Conservation (phyloP, 306 rosid species). For the Rubus parviflorus region DNA sequence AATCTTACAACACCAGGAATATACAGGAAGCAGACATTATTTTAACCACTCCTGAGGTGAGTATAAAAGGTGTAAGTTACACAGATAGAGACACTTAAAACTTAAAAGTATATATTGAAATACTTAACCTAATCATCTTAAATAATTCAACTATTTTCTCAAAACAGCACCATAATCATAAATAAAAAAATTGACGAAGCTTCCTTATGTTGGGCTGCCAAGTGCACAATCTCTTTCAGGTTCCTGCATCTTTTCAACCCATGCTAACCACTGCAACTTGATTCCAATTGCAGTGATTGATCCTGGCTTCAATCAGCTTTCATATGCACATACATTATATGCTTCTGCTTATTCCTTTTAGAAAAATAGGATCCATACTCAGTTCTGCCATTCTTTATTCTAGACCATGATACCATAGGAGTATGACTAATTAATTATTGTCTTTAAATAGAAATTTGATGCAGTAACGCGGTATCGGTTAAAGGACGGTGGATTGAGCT, state of each 20-base stretch:
- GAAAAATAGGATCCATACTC: neutral
- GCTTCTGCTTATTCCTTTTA: neutral
- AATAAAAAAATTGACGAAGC: neutral
- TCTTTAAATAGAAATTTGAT: slow-evolving; percentile 73
- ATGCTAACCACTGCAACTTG: neutral
- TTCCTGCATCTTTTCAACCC: neutral
- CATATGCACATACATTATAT: neutral
- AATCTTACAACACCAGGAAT: slow-evolving; percentile 63
- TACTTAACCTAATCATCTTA: neutral
- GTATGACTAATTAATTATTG: slow-evolving; percentile 28
- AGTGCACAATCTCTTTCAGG: neutral
- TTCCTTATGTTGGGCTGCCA: neutral
- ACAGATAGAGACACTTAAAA: neutral
- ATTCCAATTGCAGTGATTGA: neutral
- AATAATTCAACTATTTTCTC: neutral
- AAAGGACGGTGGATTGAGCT: slow-evolving; percentile 83
- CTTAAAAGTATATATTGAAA: neutral
- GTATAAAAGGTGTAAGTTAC: slow-evolving; percentile 18
- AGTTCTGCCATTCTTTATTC: slow-evolving; percentile 17
- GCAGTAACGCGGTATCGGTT: slow-evolving; percentile 83
- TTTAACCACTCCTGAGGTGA: slow-evolving; percentile 93
- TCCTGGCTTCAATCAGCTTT: neutral
- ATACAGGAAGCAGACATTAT: slow-evolving; percentile 88
- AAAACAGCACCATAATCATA: neutral
- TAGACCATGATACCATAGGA: slow-evolving; percentile 12